These are phyloP conservation scores for Pneumocystis murina DNA, from an alignment of 1,139 yeast genomes.

Conservation along the genomic window DNA sequence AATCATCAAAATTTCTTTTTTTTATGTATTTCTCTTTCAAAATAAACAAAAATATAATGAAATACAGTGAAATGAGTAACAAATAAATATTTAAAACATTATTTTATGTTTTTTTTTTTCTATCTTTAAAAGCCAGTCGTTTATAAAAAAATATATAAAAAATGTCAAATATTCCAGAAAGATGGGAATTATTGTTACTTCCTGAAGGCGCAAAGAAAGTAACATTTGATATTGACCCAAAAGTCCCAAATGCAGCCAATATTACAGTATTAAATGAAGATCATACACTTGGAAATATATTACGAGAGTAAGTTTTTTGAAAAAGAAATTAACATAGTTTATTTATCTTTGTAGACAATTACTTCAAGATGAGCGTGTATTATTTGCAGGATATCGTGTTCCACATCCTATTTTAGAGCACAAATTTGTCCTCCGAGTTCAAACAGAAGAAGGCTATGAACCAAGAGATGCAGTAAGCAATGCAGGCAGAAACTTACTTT, in stretches of 20 bases:
- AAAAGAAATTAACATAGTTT: slow-evolving; percentile 5
- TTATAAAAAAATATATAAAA: not conserved
- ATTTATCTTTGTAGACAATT: slow-evolving; percentile 20
- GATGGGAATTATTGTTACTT: slow-evolving; percentile 85
- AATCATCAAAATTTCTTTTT: not conserved
- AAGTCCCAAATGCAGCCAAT: slow-evolving; percentile 88
- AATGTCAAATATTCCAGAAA: slow-evolving; percentile 92
- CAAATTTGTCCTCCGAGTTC: slow-evolving; percentile 80
- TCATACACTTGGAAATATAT: slow-evolving; percentile 83
- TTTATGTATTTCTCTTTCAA: not conserved
- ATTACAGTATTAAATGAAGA: slow-evolving; percentile 92
- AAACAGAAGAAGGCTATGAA: slow-evolving; percentile 85
- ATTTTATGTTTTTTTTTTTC: not conserved
- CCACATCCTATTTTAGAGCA: slow-evolving; percentile 90
- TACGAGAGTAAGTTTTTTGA: slow-evolving; percentile 37
- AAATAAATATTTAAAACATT: not conserved
- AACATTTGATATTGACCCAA: slow-evolving; percentile 80
- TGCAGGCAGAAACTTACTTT: slow-evolving; percentile 72
- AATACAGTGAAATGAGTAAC: not conserved
- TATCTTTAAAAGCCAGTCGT: not conserved
- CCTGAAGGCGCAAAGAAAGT: slow-evolving; percentile 85
- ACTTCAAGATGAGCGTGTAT: slow-evolving; percentile 67
- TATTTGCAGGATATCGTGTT: slow-evolving; percentile 92
- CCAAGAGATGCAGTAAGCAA: slow-evolving; percentile 81
- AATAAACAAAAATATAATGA: not conserved